Conservation (phyloP, 129 eudicot species). For the Pittosporum tobira region DNA sequence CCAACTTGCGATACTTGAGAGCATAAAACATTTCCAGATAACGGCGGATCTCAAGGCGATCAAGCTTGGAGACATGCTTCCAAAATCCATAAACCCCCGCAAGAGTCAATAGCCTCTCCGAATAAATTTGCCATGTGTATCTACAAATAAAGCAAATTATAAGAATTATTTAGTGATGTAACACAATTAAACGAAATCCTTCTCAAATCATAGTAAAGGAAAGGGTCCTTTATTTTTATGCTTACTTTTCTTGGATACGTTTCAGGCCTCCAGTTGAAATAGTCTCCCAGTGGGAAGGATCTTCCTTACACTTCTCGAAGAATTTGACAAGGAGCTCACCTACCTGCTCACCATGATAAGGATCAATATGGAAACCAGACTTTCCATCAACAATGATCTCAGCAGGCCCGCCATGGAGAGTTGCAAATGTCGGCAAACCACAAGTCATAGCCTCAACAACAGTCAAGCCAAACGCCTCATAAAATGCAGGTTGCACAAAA, state of each 20-base stretch:
- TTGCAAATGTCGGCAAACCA: slow-evolving; percentile 76
- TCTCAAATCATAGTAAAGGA: not conserved
- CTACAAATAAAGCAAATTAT: slow-evolving; percentile 11
- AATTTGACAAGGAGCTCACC: slow-evolving; percentile 46
- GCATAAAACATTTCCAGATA: slow-evolving; percentile 75
- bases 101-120: slow-evolving; percentile 56
- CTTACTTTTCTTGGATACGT: slow-evolving; percentile 70
- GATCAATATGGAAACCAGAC: slow-evolving; percentile 80
- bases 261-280: slow-evolving; percentile 54
- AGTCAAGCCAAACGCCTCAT: slow-evolving; percentile 35
- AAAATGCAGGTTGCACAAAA: slow-evolving; percentile 14
- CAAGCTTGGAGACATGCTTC: slow-evolving; percentile 58
- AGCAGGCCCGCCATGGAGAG: slow-evolving; percentile 67
- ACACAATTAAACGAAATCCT: not conserved
- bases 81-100: slow-evolving; percentile 75
- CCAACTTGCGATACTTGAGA: slow-evolving; percentile 56
- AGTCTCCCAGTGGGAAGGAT: slow-evolving; percentile 55
- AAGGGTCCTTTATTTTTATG: not conserved
- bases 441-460: slow-evolving; percentile 85
- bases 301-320: slow-evolving; percentile 54
- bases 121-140: slow-evolving; percentile 75
- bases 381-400: slow-evolving; percentile 68
- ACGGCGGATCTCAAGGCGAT: slow-evolving; percentile 60
- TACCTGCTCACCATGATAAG: slow-evolving; percentile 67
- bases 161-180: not conserved